These are phyloP conservation scores for Quercus agrifolia DNA, from an alignment of 306 rosid species.

Conservation along the genomic window DNA sequence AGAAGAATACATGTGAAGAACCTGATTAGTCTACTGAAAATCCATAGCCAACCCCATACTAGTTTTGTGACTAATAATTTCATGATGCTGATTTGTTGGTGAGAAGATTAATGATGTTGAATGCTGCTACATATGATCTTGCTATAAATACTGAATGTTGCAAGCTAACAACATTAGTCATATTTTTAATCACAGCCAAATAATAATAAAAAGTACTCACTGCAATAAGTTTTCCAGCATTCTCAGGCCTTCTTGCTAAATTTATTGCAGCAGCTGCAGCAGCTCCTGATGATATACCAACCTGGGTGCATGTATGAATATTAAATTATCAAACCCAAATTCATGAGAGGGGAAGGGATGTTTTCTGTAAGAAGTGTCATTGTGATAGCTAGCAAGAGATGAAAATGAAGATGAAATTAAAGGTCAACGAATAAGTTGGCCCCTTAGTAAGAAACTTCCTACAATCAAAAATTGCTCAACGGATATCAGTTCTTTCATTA, in stretches of 20 bases:
- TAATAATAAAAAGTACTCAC: slow-evolving; percentile 45
- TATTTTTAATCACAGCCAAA: not conserved
- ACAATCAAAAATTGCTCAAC: not conserved
- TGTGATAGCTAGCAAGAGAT: slow-evolving; percentile 18
- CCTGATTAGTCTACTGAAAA: too few relatives aligned
- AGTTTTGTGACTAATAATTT: too few relatives aligned
- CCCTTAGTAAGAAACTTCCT: not conserved
- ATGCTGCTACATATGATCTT: not conserved
- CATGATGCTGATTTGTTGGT: not conserved
- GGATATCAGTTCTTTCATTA: not conserved
- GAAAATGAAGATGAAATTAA: slow-evolving; percentile 11
- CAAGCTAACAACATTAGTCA: not conserved
- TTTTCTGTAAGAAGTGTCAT: not conserved
- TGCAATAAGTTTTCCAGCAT: slow-evolving; percentile 73
- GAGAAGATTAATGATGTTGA: not conserved
- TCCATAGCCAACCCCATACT: too few relatives aligned
- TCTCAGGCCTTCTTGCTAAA: slow-evolving; percentile 78
- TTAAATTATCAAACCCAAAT: slow-evolving; percentile 13
- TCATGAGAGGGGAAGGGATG: not conserved
- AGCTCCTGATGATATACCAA: slow-evolving; percentile 96
- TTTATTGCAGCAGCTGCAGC: slow-evolving; percentile 90
- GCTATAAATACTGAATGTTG: not conserved
- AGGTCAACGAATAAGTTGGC: slow-evolving; percentile 17
- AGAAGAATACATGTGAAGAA: too few relatives aligned
- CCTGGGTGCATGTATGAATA: slow-evolving; percentile 43